phyloP scores from a whole-genome alignment of 2,329 filamentous ascomycete genomes.

The Fusarium clavum region DNA sequence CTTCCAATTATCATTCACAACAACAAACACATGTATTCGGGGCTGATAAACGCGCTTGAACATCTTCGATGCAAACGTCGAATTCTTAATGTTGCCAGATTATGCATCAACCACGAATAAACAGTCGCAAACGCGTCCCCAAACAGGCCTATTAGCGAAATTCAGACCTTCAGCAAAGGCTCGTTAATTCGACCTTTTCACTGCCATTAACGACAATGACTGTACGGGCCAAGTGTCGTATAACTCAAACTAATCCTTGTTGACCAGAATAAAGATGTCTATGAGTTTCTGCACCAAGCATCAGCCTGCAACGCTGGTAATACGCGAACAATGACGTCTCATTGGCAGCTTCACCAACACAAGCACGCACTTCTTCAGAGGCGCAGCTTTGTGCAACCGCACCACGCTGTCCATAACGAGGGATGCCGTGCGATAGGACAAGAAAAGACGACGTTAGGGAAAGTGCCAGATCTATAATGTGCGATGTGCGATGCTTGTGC shows the following conservation, averaged over 20 bases:
- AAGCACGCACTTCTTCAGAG: slow-evolving; percentile 17
- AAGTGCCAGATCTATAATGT: slow-evolving; percentile 45
- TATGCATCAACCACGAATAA: neutral
- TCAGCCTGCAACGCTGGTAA: slow-evolving; percentile 39
- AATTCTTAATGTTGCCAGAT: neutral
- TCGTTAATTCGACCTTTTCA: slow-evolving; percentile 2
- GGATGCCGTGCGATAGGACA: slow-evolving; percentile 26
- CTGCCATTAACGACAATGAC: neutral
- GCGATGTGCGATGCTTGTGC: slow-evolving; percentile 39
- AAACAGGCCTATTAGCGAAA: slow-evolving; percentile 42
- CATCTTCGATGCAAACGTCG: neutral
- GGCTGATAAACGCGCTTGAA: no score
- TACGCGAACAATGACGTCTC: slow-evolving; percentile 36
- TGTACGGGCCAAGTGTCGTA: slow-evolving; percentile 6
- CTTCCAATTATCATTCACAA: neutral
- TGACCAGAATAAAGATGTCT: neutral
- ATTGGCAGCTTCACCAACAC: slow-evolving; percentile 42
- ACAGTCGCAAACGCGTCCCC: slow-evolving; percentile 34
- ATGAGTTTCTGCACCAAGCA: slow-evolving; percentile 37
- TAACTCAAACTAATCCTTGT: neutral
- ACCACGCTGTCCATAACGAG: slow-evolving; percentile 31
- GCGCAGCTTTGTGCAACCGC: slow-evolving; percentile 38
- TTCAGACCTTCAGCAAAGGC: neutral
- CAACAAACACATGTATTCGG: neutral
- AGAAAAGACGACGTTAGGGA: slow-evolving; percentile 33